Percentiles rank a stretch among this genome's conserved stretches.
Conservation (phyloP, 2,329 filamentous ascomycete genomes). For the Claviceps paspali region DNA sequence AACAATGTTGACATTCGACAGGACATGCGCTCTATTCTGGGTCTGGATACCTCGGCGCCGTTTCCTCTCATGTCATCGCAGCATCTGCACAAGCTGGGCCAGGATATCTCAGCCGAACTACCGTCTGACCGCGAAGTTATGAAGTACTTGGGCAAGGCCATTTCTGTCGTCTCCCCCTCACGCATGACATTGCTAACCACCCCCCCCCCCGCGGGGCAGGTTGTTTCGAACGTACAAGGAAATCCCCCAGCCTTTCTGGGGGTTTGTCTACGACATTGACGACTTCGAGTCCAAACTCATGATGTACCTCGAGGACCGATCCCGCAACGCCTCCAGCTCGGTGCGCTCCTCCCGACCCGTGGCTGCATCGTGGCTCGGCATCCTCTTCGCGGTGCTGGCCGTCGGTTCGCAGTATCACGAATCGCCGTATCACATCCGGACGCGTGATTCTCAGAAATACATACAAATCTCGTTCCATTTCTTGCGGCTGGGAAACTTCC, state of each 20-base stretch:
- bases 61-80: conserved; percentile 52
- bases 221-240: conserved; percentile 53
- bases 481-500: conserved; percentile 45
- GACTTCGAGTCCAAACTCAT: conserved; percentile 50
- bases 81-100: conserved; percentile 43
- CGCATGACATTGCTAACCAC: no score
- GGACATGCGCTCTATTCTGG: conserved; percentile 51
- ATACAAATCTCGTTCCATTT: conserved; percentile 52
- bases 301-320: conserved; percentile 49
- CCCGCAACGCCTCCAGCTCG: conserved; percentile 34
- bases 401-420: conserved; percentile 54
- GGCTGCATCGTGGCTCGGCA: conserved; percentile 50
- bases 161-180: no score
- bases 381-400: conserved; percentile 48
- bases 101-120: conserved; percentile 45
- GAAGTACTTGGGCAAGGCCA: conserved; percentile 32
- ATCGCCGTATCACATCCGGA: conserved; percentile 45
- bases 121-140: conserved; percentile 51
- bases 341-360: conserved; percentile 34
- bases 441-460: conserved; percentile 43
- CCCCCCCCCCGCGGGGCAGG: conserved; percentile 18
- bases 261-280: conserved; percentile 50
- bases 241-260: conserved; percentile 53
- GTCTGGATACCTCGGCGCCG: conserved; percentile 49
- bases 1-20: conserved; percentile 42